Conservation (phyloP, 83 land plant genomes). For the Isoetes engelmannii region DNA sequence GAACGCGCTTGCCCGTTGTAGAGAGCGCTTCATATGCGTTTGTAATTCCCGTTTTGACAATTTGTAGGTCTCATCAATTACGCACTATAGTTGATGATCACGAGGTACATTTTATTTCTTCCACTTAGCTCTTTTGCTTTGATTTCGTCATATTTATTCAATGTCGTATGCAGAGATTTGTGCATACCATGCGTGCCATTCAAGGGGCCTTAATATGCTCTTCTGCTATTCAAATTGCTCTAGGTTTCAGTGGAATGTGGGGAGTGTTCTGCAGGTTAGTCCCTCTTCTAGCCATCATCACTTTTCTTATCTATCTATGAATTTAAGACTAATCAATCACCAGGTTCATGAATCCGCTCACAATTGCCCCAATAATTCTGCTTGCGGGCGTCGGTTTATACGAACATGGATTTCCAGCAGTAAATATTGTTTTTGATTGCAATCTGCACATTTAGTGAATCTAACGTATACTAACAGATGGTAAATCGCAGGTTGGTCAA, state of each 20-base stretch:
- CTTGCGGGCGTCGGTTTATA: slow-evolving; percentile 74
- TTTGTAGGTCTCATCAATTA: neutral
- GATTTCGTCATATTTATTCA: no score
- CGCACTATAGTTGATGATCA: neutral
- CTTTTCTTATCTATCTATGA: neutral
- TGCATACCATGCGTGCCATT: slow-evolving; percentile 63
- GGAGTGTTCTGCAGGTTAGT: slow-evolving; percentile 53
- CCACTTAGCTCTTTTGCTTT: no score
- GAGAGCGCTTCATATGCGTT: neutral
- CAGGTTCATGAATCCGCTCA: slow-evolving; percentile 64
- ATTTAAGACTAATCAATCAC: neutral
- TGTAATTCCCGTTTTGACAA: neutral
- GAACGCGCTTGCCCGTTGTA: slow-evolving; percentile 3
- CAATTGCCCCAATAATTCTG: slow-evolving; percentile 50
- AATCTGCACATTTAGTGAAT: neutral
- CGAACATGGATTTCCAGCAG: slow-evolving; percentile 69
- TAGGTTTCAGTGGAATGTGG: slow-evolving; percentile 79
- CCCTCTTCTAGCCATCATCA: neutral
- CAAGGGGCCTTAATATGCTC: slow-evolving; percentile 88
- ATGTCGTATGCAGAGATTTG: slow-evolving; percentile 49
- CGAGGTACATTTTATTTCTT: neutral
- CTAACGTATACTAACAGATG: neutral
- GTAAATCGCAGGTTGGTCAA: slow-evolving; percentile 64
- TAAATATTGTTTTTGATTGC: slow-evolving; percentile 19
- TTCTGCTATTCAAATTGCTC: slow-evolving; percentile 56